Conservation (phyloP, 768 basidiomycete genomes). For the Agrocybe chaxingu region DNA sequence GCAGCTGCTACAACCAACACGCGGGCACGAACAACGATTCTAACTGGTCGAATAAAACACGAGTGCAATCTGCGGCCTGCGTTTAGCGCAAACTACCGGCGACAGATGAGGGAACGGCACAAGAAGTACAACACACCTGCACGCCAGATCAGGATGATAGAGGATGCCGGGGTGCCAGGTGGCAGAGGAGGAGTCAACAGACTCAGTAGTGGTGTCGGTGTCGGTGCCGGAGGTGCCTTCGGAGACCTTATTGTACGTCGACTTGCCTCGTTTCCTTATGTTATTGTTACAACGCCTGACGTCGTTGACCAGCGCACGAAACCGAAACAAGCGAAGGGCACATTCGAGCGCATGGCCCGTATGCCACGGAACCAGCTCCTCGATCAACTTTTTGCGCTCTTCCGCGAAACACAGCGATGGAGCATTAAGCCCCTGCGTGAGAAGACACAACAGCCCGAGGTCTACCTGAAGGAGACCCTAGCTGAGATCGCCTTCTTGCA, state of each 20-base stretch:
- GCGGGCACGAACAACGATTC: conserved; percentile 71
- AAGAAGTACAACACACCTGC: conserved; percentile 62
- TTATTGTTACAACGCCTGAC: conserved; percentile 4
- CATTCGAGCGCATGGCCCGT: conserved; percentile 88
- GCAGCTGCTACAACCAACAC: conserved; percentile 44
- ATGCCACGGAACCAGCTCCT: conserved; percentile 86
- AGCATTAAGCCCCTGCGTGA: conserved; percentile 72
- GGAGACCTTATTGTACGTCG: conserved; percentile 61
- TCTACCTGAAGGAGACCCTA: conserved; percentile 81
- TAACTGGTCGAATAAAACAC: conserved; percentile 79
- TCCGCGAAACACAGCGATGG: conserved; percentile 82
- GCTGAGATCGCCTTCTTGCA: conserved; percentile 73
- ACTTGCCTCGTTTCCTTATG: conserved; percentile 3
- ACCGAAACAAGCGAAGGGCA: conserved; percentile 62
- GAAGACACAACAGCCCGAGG: conserved; percentile 82
- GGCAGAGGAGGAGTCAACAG: conserved; percentile 74
- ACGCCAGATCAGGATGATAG: conserved; percentile 70
- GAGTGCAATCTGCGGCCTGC: conserved; percentile 72
- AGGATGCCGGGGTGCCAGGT: conserved; percentile 65
- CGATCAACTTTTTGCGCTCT: conserved; percentile 76
- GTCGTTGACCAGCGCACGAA: conserved; percentile 51
- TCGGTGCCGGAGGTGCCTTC: conserved; percentile 57
- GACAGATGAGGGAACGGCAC: conserved; percentile 69
- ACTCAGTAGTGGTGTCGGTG: conserved; percentile 71
- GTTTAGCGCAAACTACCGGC: conserved; percentile 64